Evolutionary conservation across 2,329 filamentous ascomycete genomes (phyloP), one percentile per base, ranked within the genome.

Genomic region (Fusarium globosum): DNA sequence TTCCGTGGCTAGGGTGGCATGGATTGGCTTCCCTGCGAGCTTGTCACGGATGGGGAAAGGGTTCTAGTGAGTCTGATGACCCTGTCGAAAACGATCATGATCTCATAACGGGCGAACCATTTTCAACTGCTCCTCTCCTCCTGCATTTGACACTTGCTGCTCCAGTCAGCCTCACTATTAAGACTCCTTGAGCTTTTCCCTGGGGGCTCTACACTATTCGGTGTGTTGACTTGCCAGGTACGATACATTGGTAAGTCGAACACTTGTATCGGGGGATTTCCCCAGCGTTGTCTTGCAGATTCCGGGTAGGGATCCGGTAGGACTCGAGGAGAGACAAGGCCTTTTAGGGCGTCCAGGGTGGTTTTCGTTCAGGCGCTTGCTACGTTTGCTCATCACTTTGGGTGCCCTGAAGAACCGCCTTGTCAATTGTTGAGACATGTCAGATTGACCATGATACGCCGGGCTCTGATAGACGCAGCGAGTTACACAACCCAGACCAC

Each of bases 161-260:
- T 51, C 46, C 67, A 49, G 71, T 59, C 71, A 73, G 71, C 71
- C 71, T 73, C 55, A 74, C 58, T 55, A 30, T 48, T 30, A 39
- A 51, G 38, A 68, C 71, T n/a, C 30, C 42, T 49, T 42, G 42
- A 64, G 39, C 57, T 67, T 67, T 35, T 21, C 39, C 26, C n/a
- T 41, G 15, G n/a, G 36, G 49, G 53, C 21, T 61, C 45, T 66
- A 30, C 35, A 48, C 42, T n/a, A 42, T 62, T 38, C 42, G n/a
- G 21, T 48, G 56, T 55, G 64, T 71, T 46, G 46, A 61, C 62
- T 23, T 52, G 53, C 45, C 49, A 64, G 21, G 41, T 18, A 52
- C 42, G 49, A 62, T 42, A 58, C 46, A 21, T 36, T 35, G 23
- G 33, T n/a, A 63, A 49, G 51, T 55, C n/a, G 18, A 39, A 41